phyloP scores from a whole-genome alignment of 148 eudicot species.

The Vaccinium vitisidaea region DNA sequence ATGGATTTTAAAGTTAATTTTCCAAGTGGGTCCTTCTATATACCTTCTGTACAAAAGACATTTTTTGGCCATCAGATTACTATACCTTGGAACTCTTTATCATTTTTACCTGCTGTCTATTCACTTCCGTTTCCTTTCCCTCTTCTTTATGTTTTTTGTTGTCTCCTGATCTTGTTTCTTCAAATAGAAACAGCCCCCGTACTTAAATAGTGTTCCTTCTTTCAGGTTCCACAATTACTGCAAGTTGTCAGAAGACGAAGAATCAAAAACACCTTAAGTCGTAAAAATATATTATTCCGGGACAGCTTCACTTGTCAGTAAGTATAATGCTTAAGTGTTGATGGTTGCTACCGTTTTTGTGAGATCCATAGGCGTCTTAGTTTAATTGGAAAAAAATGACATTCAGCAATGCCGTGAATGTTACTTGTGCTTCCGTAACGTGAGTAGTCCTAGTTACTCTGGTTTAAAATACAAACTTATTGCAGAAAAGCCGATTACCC shows the following conservation, averaged over 20 bases:
- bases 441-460: background rate
- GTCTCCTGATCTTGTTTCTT: constrained; percentile 17
- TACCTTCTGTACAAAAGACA: constrained; percentile 68
- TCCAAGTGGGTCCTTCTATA: constrained; percentile 82
- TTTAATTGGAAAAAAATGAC: constrained; percentile 2
- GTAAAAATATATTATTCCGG: constrained; percentile 71
- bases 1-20: constrained; percentile 42
- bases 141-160: constrained; percentile 10
- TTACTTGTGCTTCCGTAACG: background rate
- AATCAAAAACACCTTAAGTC: constrained; percentile 70
- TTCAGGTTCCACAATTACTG: constrained; percentile 87
- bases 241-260: constrained; percentile 85
- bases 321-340: constrained; percentile 33
- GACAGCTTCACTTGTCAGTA: constrained; percentile 91
- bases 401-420: background rate
- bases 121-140: background rate
- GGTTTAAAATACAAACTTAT: background rate
- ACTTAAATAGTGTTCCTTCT: constrained; percentile 12
- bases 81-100: background rate
- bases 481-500: background rate
- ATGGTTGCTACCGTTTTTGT: constrained; percentile 10
- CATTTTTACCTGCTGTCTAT: background rate
- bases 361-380: background rate
- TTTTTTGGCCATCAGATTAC: background rate
- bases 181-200: background rate